These are phyloP conservation scores for Cetraspora pellucida DNA, from an alignment of 192 early-diverging fungal species.

Conservation along the genomic window DNA sequence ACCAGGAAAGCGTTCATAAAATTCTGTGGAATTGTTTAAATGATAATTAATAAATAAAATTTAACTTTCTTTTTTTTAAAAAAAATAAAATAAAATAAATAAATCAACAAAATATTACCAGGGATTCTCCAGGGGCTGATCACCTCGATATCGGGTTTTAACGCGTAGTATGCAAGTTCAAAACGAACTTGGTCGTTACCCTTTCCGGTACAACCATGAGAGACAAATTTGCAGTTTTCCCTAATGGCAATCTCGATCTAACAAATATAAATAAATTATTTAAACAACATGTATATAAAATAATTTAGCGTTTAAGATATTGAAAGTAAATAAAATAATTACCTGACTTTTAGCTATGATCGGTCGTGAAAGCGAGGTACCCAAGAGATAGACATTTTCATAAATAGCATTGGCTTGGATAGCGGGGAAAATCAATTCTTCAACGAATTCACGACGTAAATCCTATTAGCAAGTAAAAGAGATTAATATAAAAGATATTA, in stretches of 20 bases:
- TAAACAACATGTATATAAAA: neutral
- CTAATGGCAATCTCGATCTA: constrained; percentile 91
- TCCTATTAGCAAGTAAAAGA: constrained; percentile 59
- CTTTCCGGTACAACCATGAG: constrained; percentile 99
- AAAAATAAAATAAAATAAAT: neutral
- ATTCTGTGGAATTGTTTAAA: no score
- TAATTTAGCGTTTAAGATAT: constrained; percentile 37
- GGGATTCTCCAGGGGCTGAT: constrained; percentile 98
- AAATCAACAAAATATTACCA: constrained; percentile 41
- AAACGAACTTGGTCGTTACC: constrained; percentile 99
- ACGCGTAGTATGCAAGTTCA: constrained; percentile 97
- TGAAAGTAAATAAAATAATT: constrained; percentile 2
- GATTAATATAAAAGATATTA: no score
- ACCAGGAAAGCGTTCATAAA: constrained; percentile 95
- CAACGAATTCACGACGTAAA: constrained; percentile 90
- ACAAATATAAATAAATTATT: constrained; percentile 23
- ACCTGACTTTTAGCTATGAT: constrained; percentile 80
- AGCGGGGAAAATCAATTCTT: constrained; percentile 89
- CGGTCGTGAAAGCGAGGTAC: constrained; percentile 96
- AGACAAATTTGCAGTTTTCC: constrained; percentile 94
- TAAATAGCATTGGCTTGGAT: constrained; percentile 95
- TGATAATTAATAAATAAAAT: neutral
- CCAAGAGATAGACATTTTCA: constrained; percentile 94
- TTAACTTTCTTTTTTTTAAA: neutral
- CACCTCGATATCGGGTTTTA: constrained; percentile 91